phyloP scores from a whole-genome alignment of 495 filamentous ascomycete species.

The Talaromyces wortmannii region DNA sequence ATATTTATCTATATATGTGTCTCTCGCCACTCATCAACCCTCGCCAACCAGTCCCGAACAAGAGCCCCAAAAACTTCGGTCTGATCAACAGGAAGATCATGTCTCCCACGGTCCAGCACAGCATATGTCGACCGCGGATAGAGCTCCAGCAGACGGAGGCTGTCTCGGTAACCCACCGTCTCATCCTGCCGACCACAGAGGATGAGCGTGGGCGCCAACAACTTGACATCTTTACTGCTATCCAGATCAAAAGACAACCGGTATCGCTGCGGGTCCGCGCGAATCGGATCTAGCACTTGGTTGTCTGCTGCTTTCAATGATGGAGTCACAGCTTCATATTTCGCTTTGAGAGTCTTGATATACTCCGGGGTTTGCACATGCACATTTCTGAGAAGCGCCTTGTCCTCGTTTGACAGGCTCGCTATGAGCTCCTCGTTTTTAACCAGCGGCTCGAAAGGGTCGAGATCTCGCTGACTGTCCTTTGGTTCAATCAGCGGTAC shows the following conservation, averaged over 20 bases:
- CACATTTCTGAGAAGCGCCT: slow-evolving; percentile 16
- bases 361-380: slow-evolving; percentile 22
- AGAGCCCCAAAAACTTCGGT: slow-evolving; percentile 21
- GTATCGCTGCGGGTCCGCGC: slow-evolving; percentile 19
- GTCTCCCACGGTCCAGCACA: slow-evolving; percentile 22
- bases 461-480: slow-evolving; percentile 18
- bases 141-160: slow-evolving; percentile 21
- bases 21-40: slow-evolving; percentile 17
- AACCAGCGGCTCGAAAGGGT: slow-evolving; percentile 18
- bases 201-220: slow-evolving; percentile 22
- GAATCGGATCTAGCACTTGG: slow-evolving; percentile 19
- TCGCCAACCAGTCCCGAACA: slow-evolving; percentile 20
- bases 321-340: slow-evolving; percentile 13
- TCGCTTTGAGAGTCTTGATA: slow-evolving; percentile 17
- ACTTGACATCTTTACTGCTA: slow-evolving; percentile 9
- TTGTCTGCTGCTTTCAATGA: slow-evolving; percentile 15
- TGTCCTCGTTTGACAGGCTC: slow-evolving; percentile 15
- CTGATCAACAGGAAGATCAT: slow-evolving; percentile 25
- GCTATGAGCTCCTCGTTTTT: slow-evolving; percentile 17
- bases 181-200: slow-evolving; percentile 21
- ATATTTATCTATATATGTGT: slow-evolving; percentile 4
- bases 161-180: slow-evolving; percentile 23
- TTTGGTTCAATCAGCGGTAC: slow-evolving; percentile 23
- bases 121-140: slow-evolving; percentile 23
- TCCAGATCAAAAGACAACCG: slow-evolving; percentile 14